Evolutionary conservation across 768 basidiomycete species (phyloP), one percentile per base, ranked within the genome.

Genomic region (Kondoa malvinella): DNA sequence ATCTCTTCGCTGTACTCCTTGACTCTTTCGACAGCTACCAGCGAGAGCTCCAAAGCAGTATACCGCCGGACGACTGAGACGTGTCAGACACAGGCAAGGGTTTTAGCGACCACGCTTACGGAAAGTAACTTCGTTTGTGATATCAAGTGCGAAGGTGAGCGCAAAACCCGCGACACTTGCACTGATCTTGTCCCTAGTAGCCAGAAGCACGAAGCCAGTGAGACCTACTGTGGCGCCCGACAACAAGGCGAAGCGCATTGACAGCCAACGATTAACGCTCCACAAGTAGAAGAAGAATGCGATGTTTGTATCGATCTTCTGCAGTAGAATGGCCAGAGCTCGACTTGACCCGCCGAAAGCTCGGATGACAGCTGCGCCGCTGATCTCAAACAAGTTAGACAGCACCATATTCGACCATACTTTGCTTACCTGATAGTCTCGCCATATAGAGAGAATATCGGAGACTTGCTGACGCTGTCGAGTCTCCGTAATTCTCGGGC

Each of bases 401-500:
- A n/a, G n/a, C n/a, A n/a, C n/a, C n/a, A n/a, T n/a, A n/a, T n/a
- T n/a, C n/a, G n/a, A n/a, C n/a, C n/a, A n/a, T n/a, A n/a, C n/a
- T n/a, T n/a, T n/a, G n/a, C n/a, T n/a, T n/a, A n/a, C n/a, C n/a
- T n/a, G n/a, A 74, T 72, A 1, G 75, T 72, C 63, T 76, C 76
- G 56, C 70, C 70, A 63, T 76, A 76, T 12, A 76, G 68, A 0
- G 66, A 68, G 72, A 74, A 76, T 1, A 76, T 63, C 0, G 76
- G 76, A 2, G 77, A 77, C 60, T 77, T 76, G 3, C 75, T 74
- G 12, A 77, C 75, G 30, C 73, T 74, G 73, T 78, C 79, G 66
- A 78, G 76, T 21, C 79, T 75, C 65, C 78, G 77, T 70, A 80
- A 76, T 67, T 79, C 78, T 40, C 78, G 72, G 16, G 75, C 76